These are phyloP conservation scores for Calonectria multiphialidica DNA, from an alignment of 2,329 filamentous ascomycete species.

Conservation along the genomic window DNA sequence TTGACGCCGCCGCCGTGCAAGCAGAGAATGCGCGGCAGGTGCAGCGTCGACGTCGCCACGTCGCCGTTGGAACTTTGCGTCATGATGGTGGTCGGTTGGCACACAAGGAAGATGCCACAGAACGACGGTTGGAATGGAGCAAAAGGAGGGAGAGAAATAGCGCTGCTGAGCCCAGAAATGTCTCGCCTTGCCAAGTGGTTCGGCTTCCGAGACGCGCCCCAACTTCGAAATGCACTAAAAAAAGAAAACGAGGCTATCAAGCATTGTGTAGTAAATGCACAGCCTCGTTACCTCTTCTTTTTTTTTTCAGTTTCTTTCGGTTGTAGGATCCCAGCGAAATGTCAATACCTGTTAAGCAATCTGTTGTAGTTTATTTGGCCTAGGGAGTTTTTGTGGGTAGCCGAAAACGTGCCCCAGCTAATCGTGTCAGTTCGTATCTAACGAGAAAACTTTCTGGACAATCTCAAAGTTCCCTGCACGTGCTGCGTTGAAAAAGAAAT, in stretches of 20 bases:
- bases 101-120: neutral
- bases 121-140: neutral
- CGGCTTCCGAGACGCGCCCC: neutral
- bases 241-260: neutral
- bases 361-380: too few relatives aligned
- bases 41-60: constrained; percentile 29
- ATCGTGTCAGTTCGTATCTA: too few relatives aligned
- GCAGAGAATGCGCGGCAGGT: constrained; percentile 78
- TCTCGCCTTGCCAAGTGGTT: neutral
- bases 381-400: too few relatives aligned
- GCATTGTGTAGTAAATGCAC: neutral
- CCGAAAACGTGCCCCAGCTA: too few relatives aligned
- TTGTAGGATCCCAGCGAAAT: too few relatives aligned
- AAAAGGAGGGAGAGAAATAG: neutral
- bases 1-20: constrained; percentile 86
- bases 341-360: too few relatives aligned
- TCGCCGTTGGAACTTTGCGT: constrained; percentile 2
- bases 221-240: neutral
- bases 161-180: neutral
- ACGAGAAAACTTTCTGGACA: too few relatives aligned
- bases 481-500: too few relatives aligned
- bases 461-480: too few relatives aligned
- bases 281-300: neutral
- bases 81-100: neutral
- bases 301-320: too few relatives aligned